phyloP scores from a whole-genome alignment of 2,329 filamentous ascomycete genomes.

The Cordyceps fumosorosea region DNA sequence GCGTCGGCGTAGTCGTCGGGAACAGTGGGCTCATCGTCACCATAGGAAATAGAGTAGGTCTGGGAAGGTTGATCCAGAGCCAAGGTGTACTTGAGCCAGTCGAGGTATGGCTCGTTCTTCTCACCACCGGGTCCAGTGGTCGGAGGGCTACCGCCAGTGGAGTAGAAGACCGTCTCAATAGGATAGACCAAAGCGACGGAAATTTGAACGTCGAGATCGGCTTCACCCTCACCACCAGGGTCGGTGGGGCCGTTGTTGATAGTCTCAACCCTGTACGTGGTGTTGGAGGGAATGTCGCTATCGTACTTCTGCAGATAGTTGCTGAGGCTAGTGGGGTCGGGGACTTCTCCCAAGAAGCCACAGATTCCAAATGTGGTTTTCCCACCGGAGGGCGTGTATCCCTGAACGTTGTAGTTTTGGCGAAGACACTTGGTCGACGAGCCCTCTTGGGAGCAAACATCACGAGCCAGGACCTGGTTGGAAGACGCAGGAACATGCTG shows the following conservation, averaged over 20 bases:
- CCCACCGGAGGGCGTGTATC: neutral
- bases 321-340: neutral
- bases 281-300: conserved; percentile 2
- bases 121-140: neutral
- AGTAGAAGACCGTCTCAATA: conserved; percentile 9
- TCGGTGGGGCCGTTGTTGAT: conserved; percentile 4
- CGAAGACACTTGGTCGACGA: conserved; percentile 9
- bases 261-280: neutral
- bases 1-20: conserved; percentile 9
- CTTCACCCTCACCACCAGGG: conserved; percentile 4
- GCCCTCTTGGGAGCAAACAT: neutral
- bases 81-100: conserved; percentile 12
- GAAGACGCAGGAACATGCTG: neutral
- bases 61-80: conserved; percentile 5
- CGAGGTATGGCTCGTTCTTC: conserved; percentile 12
- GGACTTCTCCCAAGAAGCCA: conserved; percentile 11
- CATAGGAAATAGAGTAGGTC: conserved; percentile 12
- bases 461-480: neutral
- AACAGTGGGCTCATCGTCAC: conserved; percentile 5
- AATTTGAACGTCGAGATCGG: conserved; percentile 12
- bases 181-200: conserved; percentile 9
- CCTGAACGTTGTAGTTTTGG: conserved; percentile 10
- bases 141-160: conserved; percentile 5
- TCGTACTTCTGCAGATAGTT: conserved; percentile 7
- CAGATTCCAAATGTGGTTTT: conserved; percentile 3